A percentile compares a stretch with the other conserved stretches of the same genome.
These are phyloP conservation scores for Kitagawia praeruptora DNA, from an alignment of 129 eudicot species.

Conservation along the genomic window DNA sequence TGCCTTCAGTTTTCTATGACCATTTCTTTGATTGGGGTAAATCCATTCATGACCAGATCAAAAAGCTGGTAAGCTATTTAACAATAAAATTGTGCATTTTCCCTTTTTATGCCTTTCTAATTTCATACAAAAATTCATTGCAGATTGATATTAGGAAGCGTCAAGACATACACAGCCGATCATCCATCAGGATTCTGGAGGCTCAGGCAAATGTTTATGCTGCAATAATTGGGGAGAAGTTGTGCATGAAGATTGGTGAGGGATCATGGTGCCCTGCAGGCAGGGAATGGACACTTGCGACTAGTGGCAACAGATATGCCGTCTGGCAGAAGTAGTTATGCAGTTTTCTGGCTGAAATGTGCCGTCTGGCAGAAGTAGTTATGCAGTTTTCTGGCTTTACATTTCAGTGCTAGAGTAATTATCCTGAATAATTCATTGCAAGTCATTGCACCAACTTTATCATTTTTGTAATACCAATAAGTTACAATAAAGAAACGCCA, in stretches of 20 bases:
- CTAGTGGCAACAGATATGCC: conserved; percentile 78
- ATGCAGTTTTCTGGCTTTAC: not conserved
- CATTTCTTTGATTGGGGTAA: conserved; percentile 86
- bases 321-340: conserved; percentile 59
- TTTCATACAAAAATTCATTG: conserved; percentile 5
- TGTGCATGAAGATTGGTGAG: conserved; percentile 80
- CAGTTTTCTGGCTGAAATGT: not conserved
- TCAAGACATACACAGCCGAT: conserved; percentile 63
- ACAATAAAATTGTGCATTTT: not conserved
- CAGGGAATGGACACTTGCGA: conserved; percentile 69
- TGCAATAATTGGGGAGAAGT: conserved; percentile 65
- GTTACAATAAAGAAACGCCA: not conserved
- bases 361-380: conserved; percentile 78
- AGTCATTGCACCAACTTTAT: not conserved
- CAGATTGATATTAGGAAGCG: conserved; percentile 61
- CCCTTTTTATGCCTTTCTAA: not conserved
- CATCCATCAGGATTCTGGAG: conserved; percentile 62
- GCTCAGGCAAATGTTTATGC: conserved; percentile 79
- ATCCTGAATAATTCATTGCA: not conserved
- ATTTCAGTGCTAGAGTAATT: not conserved
- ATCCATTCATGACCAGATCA: conserved; percentile 59
- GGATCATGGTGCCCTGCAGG: conserved; percentile 88
- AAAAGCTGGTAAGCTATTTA: conserved; percentile 52
- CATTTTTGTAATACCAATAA: not conserved
- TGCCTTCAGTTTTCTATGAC: conserved; percentile 79